These are phyloP conservation scores for Protomyces inouyei DNA, from an alignment of 1,139 yeast species.

Conservation along the genomic window DNA sequence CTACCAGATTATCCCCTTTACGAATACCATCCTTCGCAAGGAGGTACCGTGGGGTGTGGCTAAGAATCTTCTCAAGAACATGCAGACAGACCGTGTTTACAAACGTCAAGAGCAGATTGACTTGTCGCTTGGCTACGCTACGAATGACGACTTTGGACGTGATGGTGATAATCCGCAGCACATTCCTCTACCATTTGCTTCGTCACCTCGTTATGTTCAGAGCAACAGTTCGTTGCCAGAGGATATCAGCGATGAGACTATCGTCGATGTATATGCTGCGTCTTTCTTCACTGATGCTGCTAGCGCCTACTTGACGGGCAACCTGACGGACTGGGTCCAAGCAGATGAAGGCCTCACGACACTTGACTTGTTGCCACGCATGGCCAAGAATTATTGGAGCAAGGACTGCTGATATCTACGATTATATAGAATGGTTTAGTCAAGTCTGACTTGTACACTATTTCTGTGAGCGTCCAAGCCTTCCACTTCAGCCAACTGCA, in stretches of 20 bases:
- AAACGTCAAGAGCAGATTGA: neutral
- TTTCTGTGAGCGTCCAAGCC: slow-evolving; percentile 96
- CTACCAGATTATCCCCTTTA: slow-evolving; percentile 80
- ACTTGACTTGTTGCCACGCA: slow-evolving; percentile 1
- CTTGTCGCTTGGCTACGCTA: slow-evolving; percentile 60
- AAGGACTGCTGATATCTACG: neutral
- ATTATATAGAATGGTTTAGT: slow-evolving; percentile 43
- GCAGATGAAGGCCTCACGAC: slow-evolving; percentile 1
- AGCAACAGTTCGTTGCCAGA: slow-evolving; percentile 2
- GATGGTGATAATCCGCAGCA: slow-evolving; percentile 85
- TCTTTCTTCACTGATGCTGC: slow-evolving; percentile 8
- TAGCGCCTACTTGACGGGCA: neutral
- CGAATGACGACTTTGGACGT: slow-evolving; percentile 74
- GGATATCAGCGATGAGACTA: neutral
- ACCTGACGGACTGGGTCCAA: slow-evolving; percentile 6
- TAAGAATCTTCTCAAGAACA: slow-evolving; percentile 30
- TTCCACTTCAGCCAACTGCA: slow-evolving; percentile 94
- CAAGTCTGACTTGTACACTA: slow-evolving; percentile 91
- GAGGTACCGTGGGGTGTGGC: slow-evolving; percentile 53
- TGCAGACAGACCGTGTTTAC: slow-evolving; percentile 10
- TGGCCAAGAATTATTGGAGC: slow-evolving; percentile 2
- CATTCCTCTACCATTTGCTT: slow-evolving; percentile 53
- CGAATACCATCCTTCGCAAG: slow-evolving; percentile 65
- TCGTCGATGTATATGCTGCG: slow-evolving; percentile 12
- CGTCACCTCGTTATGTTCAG: slow-evolving; percentile 53